These are phyloP conservation scores for Amylostereum chailletii DNA, from an alignment of 1,284 basidiomycete species.

Conservation along the genomic window DNA sequence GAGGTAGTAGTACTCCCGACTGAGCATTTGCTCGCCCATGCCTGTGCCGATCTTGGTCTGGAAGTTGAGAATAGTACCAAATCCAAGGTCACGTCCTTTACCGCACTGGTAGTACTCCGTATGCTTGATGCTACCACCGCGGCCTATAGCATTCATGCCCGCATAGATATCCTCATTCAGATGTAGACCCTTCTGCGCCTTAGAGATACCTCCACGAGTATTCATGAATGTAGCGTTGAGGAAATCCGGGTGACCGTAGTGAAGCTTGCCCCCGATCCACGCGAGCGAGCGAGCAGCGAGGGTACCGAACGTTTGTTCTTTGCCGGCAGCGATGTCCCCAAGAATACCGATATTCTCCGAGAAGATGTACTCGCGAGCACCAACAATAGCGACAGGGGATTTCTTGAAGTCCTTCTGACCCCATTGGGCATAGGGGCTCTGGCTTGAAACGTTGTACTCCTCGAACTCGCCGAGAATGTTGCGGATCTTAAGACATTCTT, in stretches of 20 bases:
- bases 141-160: conserved; percentile 97
- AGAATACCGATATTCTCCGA: conserved; percentile 99
- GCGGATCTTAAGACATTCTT: conserved; percentile 98
- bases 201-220: conserved; percentile 96
- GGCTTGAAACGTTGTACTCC: conserved; percentile 79
- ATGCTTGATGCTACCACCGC: conserved; percentile 97
- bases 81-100: conserved; percentile 97
- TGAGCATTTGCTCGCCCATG: conserved; percentile 99
- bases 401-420: conserved; percentile 82
- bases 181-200: conserved; percentile 98
- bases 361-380: conserved; percentile 99
- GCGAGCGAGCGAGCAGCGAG: conserved; percentile 91
- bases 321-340: conserved; percentile 96
- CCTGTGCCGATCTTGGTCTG: conserved; percentile 99
- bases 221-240: conserved; percentile 97
- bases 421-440: conserved; percentile 89
- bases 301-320: conserved; percentile 99
- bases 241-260: conserved; percentile 99
- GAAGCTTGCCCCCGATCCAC: conserved; percentile 97
- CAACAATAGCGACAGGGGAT: conserved; percentile 92
- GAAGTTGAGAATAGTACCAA: conserved; percentile 99
- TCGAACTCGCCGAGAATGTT: conserved; percentile 99
- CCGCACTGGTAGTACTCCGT: conserved; percentile 99
- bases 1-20: conserved; percentile 97
- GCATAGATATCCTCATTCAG: conserved; percentile 99